Percentiles rank a stretch among this genome's conserved stretches.
Evolutionary conservation across 2,329 filamentous ascomycete genomes (phyloP).

Genomic region (Juglanconis oblonga): DNA sequence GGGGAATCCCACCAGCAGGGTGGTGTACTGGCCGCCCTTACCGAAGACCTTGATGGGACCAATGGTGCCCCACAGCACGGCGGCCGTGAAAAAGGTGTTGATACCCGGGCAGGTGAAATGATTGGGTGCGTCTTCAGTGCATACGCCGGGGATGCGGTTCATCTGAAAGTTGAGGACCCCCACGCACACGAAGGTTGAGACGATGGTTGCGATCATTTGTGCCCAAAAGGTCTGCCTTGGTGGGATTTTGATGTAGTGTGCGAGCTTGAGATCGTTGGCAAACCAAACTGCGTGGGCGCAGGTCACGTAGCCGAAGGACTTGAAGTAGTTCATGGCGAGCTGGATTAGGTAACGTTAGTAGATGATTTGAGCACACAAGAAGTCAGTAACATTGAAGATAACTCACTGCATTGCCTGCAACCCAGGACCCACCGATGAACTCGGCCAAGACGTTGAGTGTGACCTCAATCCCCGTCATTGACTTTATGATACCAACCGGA

Average conservation of each 20-base stretch:
- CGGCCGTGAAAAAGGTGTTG: slow-evolving; percentile 56
- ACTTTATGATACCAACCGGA: slow-evolving; percentile 40
- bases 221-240: slow-evolving; percentile 57
- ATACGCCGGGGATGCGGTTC: neutral
- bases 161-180: slow-evolving; percentile 33
- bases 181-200: slow-evolving; percentile 51
- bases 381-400: neutral
- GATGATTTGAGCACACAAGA: neutral
- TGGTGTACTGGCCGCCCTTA: slow-evolving; percentile 43
- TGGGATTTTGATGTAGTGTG: slow-evolving; percentile 55
- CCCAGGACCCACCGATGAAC: slow-evolving; percentile 42
- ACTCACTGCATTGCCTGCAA: slow-evolving; percentile 37
- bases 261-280: slow-evolving; percentile 31
- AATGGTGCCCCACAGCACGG: slow-evolving; percentile 53
- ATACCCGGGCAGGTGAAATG: slow-evolving; percentile 30
- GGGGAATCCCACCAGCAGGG: slow-evolving; percentile 48
- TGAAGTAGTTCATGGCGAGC: slow-evolving; percentile 45
- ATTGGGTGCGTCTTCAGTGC: neutral
- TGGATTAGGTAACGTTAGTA: neutral
- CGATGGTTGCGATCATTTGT: slow-evolving; percentile 57
- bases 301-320: slow-evolving; percentile 32
- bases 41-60: slow-evolving; percentile 47
- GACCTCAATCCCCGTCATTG: slow-evolving; percentile 41
- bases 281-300: slow-evolving; percentile 50
- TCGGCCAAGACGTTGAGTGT: slow-evolving; percentile 44